Evolutionary conservation across 1,284 basidiomycete species (phyloP).

Genomic region (Fomes fomentarius): DNA sequence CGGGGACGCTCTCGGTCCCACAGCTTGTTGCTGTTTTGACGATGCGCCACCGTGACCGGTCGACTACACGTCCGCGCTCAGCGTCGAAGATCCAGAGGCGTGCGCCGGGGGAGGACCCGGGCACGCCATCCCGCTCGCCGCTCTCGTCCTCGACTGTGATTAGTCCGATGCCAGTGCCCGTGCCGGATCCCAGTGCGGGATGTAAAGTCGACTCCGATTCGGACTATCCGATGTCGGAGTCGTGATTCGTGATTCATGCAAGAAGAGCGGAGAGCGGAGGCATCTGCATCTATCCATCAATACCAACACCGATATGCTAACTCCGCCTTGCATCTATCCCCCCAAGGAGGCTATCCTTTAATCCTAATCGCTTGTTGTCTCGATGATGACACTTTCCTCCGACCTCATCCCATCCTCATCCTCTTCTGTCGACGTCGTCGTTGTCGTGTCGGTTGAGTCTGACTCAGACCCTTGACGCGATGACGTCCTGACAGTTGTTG

Average conservation of each 20-base stretch:
- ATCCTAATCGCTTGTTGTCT: conserved; percentile 8
- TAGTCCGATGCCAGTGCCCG: background rate
- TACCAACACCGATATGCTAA: too few relatives aligned
- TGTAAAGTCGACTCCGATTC: too few relatives aligned
- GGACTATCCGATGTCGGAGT: too few relatives aligned
- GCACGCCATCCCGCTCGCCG: conserved; percentile 20
- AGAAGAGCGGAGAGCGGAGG: too few relatives aligned
- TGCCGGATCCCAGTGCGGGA: background rate
- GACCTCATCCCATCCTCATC: background rate
- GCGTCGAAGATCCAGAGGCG: conserved; percentile 16
- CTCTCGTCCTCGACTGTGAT: too few relatives aligned
- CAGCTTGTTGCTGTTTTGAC: conserved; percentile 39
- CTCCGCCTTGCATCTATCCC: background rate
- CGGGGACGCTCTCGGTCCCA: conserved; percentile 32
- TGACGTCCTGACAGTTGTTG: too few relatives aligned
- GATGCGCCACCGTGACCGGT: conserved; percentile 36
- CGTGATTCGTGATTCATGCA: background rate
- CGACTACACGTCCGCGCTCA: conserved; percentile 27
- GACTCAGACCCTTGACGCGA: too few relatives aligned
- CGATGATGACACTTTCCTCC: conserved; percentile 6
- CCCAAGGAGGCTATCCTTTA: background rate
- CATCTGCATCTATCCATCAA: too few relatives aligned
- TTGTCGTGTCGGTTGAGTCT: too few relatives aligned
- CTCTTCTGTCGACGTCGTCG: too few relatives aligned
- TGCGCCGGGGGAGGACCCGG: background rate